phyloP scores from a whole-genome alignment of 371 early-diverging fungal species.

The Funneliformis caledonium region DNA sequence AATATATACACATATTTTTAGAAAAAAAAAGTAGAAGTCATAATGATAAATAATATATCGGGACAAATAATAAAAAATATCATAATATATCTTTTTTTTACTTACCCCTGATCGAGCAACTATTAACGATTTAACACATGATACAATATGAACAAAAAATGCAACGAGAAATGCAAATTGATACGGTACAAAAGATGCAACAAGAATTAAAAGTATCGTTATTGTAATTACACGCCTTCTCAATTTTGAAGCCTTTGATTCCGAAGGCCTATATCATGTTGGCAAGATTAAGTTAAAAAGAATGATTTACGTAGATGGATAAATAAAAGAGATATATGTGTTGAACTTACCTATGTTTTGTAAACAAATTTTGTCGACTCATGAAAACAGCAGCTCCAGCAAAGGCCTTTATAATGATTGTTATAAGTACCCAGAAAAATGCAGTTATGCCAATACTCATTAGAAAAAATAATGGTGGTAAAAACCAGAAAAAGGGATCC shows the following conservation, averaged over 20 bases:
- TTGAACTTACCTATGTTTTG: constrained; percentile 43
- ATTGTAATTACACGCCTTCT: constrained; percentile 63
- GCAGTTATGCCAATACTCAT: constrained; percentile 59
- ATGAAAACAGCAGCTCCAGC: constrained; percentile 44
- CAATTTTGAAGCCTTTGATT: constrained; percentile 50
- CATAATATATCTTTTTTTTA: neutral
- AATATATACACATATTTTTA: neutral
- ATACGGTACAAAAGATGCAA: constrained; percentile 78
- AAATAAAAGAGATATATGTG: neutral
- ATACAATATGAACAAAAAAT: constrained; percentile 73
- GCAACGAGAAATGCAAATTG: constrained; percentile 83
- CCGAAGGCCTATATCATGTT: constrained; percentile 41
- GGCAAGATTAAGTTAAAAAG: neutral
- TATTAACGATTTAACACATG: constrained; percentile 62
- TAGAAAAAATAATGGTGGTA: constrained; percentile 58
- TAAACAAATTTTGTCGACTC: constrained; percentile 41
- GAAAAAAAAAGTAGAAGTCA: neutral
- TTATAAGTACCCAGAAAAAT: constrained; percentile 54
- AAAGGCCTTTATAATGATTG: constrained; percentile 42
- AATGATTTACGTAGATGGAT: neutral
- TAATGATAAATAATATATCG: neutral
- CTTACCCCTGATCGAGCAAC: constrained; percentile 53
- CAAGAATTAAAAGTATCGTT: constrained; percentile 63
- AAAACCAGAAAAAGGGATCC: constrained; percentile 69
- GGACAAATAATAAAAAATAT: neutral